Conservation (phyloP, 805 yeast genomes). For the Hanseniaspora osmophila region DNA sequence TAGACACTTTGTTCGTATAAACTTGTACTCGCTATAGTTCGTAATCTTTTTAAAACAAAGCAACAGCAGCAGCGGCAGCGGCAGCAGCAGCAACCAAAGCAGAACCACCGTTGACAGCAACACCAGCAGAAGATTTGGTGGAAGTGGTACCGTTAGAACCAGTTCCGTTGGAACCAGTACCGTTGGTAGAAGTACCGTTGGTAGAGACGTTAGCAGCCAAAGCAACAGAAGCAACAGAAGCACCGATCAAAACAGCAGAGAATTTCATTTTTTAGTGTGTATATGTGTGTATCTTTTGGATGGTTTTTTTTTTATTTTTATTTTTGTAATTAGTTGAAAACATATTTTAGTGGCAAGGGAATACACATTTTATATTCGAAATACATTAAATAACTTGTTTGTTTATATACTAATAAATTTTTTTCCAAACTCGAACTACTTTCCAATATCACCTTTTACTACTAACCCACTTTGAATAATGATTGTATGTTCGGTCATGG, state of each 20-base stretch:
- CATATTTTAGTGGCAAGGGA: too few species aligned
- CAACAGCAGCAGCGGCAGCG: conserved; percentile 68
- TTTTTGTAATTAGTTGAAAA: background rate
- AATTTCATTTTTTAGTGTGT: conserved; percentile 46
- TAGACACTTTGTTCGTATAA: too few species aligned
- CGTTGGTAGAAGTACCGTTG: conserved; percentile 33
- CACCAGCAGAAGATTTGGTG: conserved; percentile 32
- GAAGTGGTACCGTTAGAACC: conserved; percentile 17
- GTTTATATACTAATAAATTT: too few species aligned
- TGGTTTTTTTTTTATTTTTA: background rate
- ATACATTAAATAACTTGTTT: background rate
- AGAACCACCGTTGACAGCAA: conserved; percentile 45
- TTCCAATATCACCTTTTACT: too few species aligned
- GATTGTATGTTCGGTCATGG: too few species aligned
- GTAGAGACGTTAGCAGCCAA: conserved; percentile 37
- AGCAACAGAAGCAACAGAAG: conserved; percentile 58
- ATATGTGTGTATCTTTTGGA: background rate
- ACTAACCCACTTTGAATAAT: too few species aligned
- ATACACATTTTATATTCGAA: too few species aligned
- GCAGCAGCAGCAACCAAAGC: conserved; percentile 67
- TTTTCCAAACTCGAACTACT: too few species aligned
- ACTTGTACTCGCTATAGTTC: too few species aligned
- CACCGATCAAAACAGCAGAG: conserved; percentile 51
- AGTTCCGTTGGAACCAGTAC: conserved; percentile 24
- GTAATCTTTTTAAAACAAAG: conserved; percentile 28